Evolutionary conservation across 2,329 filamentous ascomycete species (phyloP).

Genomic region (Pyricularia grisea): DNA sequence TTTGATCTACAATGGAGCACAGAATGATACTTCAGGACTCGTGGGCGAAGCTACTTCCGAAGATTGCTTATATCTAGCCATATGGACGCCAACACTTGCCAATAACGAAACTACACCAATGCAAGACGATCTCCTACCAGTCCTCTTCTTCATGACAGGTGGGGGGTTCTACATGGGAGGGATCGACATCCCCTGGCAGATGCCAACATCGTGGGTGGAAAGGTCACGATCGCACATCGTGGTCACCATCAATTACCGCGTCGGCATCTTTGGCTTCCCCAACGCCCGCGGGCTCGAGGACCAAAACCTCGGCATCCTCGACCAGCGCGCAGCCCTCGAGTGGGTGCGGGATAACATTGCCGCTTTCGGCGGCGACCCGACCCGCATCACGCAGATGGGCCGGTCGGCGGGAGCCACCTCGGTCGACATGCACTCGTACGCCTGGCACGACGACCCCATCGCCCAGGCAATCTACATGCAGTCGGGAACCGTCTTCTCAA

Average conservation of each 20-base stretch:
- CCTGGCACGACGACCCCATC: constrained; percentile 1
- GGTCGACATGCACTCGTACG: constrained; percentile 16
- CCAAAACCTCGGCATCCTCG: constrained; percentile 43
- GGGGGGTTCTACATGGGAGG: constrained; percentile 35
- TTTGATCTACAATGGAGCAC: background rate
- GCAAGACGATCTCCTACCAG: constrained; percentile 18
- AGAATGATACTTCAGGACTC: background rate
- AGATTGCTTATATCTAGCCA: constrained; percentile 34
- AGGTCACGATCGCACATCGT: constrained; percentile 36
- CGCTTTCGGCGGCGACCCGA: constrained; percentile 40
- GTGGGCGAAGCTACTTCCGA: constrained; percentile 7
- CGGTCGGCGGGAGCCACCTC: constrained; percentile 42
- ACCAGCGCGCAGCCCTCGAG: constrained; percentile 37
- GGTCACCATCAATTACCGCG: constrained; percentile 17
- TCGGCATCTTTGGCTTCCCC: constrained; percentile 24
- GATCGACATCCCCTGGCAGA: constrained; percentile 32
- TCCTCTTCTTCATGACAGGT: constrained; percentile 37
- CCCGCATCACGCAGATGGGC: constrained; percentile 39
- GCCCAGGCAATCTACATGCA: background rate
- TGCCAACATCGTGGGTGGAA: constrained; percentile 31
- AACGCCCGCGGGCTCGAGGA: constrained; percentile 16
- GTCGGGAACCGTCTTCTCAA: constrained; percentile 14
- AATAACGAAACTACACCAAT: background rate
- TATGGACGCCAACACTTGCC: constrained; percentile 27
- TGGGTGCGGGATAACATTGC: constrained; percentile 47